Evolutionary conservation across 1,284 basidiomycete species (phyloP).

Genomic region (Ganoderma resinaceum): DNA sequence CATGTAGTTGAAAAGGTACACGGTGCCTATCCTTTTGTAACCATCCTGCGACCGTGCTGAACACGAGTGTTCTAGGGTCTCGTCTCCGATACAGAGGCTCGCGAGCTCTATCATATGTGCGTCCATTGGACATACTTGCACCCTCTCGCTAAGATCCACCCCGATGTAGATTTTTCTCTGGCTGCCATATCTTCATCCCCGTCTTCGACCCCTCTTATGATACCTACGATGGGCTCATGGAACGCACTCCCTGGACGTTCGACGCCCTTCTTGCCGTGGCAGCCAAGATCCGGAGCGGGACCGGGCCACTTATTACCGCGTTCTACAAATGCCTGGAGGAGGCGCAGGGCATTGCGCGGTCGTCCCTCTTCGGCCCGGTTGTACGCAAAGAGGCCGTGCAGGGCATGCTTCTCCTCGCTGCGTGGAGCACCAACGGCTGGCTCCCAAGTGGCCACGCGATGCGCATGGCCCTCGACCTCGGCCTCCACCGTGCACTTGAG

Average conservation of each 20-base stretch:
- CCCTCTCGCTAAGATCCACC: slow-evolving; percentile 8
- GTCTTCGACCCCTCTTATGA: slow-evolving; percentile 91
- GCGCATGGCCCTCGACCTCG: slow-evolving; percentile 93
- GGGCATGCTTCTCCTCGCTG: slow-evolving; percentile 86
- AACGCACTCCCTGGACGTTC: slow-evolving; percentile 93
- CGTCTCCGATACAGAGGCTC: slow-evolving; percentile 77
- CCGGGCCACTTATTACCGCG: slow-evolving; percentile 81
- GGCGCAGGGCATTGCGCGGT: slow-evolving; percentile 92
- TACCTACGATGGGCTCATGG: slow-evolving; percentile 88
- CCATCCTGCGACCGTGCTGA: slow-evolving; percentile 12
- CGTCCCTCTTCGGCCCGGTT: slow-evolving; percentile 90
- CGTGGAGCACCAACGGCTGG: slow-evolving; percentile 96
- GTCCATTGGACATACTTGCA: slow-evolving; percentile 17
- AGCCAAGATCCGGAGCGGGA: slow-evolving; percentile 89
- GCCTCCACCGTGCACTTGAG: slow-evolving; percentile 88
- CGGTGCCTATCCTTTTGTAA: neutral
- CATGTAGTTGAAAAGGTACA: slow-evolving; percentile 84
- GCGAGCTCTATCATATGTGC: slow-evolving; percentile 85
- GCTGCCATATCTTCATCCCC: slow-evolving; percentile 94
- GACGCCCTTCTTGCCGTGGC: slow-evolving; percentile 91
- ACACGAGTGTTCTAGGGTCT: slow-evolving; percentile 58
- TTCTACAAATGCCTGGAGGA: slow-evolving; percentile 93
- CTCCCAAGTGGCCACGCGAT: slow-evolving; percentile 91
- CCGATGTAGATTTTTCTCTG: slow-evolving; percentile 84
- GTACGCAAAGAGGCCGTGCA: slow-evolving; percentile 95